These are phyloP conservation scores for Tetrapyrgos nigripes DNA, from an alignment of 1,284 basidiomycete genomes.

Conservation along the genomic window DNA sequence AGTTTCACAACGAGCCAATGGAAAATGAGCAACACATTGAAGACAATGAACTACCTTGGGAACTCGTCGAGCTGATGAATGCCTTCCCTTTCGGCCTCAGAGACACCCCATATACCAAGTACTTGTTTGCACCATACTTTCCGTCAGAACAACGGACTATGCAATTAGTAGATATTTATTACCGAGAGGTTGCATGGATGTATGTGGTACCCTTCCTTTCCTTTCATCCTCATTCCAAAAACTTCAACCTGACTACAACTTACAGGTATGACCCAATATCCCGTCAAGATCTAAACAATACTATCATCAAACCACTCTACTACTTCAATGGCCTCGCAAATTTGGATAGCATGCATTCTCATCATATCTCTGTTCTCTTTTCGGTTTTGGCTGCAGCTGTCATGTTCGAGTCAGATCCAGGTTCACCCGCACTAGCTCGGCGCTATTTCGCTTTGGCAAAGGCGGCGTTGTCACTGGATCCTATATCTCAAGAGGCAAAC, in stretches of 20 bases:
- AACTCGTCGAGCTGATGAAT: constrained; percentile 50
- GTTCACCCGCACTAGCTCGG: constrained; percentile 36
- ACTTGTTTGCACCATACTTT: constrained; percentile 45
- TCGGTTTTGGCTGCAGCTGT: constrained; percentile 51
- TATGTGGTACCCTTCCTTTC: constrained; percentile 33
- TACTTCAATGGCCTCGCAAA: constrained; percentile 32
- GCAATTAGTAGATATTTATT: constrained; percentile 48
- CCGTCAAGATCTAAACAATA: constrained; percentile 42
- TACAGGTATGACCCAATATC: constrained; percentile 50
- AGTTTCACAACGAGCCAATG: constrained; percentile 30
- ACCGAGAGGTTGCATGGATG: constrained; percentile 54
- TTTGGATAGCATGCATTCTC: constrained; percentile 48
- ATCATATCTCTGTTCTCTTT: constrained; percentile 57
- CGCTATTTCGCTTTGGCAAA: constrained; percentile 51
- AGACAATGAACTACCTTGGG: constrained; percentile 44
- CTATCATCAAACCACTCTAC: constrained; percentile 51
- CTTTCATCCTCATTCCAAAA: background rate
- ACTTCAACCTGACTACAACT: constrained; percentile 7
- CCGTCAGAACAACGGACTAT: constrained; percentile 46
- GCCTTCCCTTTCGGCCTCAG: constrained; percentile 56
- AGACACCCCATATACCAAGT: constrained; percentile 42
- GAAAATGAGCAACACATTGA: constrained; percentile 22
- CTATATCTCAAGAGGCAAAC: constrained; percentile 50
- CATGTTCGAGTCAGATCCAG: constrained; percentile 43
- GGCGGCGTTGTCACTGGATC: constrained; percentile 51